These are phyloP conservation scores for Xylariaceae sp. DNA, from an alignment of 2,329 filamentous ascomycete species.

Conservation along the genomic window DNA sequence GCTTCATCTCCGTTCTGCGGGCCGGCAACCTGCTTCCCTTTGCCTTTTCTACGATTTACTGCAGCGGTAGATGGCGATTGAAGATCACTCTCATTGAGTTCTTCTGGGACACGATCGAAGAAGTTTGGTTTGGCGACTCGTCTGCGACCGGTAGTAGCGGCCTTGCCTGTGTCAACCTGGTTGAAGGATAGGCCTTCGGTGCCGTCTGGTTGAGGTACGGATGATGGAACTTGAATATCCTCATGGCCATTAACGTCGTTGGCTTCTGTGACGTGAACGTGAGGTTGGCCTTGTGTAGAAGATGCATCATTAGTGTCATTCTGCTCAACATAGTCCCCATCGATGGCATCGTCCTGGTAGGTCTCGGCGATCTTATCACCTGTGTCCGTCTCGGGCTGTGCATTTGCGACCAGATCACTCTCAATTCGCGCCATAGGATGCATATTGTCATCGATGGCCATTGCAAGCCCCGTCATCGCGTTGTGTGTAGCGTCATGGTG, in stretches of 20 bases:
- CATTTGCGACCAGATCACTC: background rate
- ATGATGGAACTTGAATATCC: slow-evolving; percentile 16
- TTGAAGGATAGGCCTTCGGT: background rate
- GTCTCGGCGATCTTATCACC: slow-evolving; percentile 4
- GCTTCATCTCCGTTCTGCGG: slow-evolving; percentile 2
- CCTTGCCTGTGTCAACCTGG: slow-evolving; percentile 5
- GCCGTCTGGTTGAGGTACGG: slow-evolving; percentile 11
- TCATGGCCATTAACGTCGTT: background rate
- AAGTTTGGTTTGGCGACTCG: slow-evolving; percentile 25
- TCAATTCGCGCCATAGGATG: background rate
- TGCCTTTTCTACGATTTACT: slow-evolving; percentile 12
- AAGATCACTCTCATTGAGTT: slow-evolving; percentile 5
- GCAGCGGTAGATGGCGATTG: slow-evolving; percentile 20
- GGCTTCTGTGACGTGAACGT: background rate
- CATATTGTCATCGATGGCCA: slow-evolving; percentile 2
- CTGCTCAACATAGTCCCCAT: slow-evolving; percentile 5
- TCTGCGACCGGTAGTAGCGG: slow-evolving; percentile 20
- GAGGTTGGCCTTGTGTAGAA: background rate
- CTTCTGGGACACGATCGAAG: slow-evolving; percentile 14
- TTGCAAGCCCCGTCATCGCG: too few species aligned
- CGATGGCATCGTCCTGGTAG: slow-evolving; percentile 8
- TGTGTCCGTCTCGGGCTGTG: slow-evolving; percentile 1
- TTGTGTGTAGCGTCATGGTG: background rate
- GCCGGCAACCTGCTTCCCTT: slow-evolving; percentile 1
- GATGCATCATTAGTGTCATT: background rate